Evolutionary conservation across 441 rosid genomes (phyloP).

Genomic region (Aquilaria agallochum): DNA sequence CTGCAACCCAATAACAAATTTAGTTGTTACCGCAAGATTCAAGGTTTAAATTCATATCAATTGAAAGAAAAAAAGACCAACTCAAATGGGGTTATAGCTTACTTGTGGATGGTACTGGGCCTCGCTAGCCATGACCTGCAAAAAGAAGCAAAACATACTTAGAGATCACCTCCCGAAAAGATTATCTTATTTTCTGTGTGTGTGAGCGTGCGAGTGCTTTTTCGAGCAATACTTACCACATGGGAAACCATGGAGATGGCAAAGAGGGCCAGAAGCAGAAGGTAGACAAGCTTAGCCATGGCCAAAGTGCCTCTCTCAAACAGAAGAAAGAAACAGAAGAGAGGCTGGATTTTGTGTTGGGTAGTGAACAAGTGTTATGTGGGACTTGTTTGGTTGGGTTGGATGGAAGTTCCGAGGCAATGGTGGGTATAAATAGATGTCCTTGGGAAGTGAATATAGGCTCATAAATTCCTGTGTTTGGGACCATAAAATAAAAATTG

Average conservation of each 20-base stretch:
- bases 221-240: neutral
- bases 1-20: conserved; percentile 15
- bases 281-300: conserved; percentile 25
- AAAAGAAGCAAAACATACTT: no score
- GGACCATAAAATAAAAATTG: neutral
- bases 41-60: no score
- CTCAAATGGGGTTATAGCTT: no score
- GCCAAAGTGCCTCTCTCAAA: conserved; percentile 13
- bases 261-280: conserved; percentile 29
- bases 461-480: neutral
- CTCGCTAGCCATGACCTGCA: no score
- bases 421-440: conserved; percentile 21
- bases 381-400: neutral
- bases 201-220: neutral
- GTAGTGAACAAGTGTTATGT: neutral
- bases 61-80: no score
- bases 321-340: conserved; percentile 2
- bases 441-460: neutral
- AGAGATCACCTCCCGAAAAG: no score
- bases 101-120: no score
- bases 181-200: neutral
- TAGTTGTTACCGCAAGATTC: neutral
- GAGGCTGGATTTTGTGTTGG: neutral
- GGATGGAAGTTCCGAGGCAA: neutral
- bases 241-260: conserved; percentile 30